Conservation (phyloP, 306 rosid genomes). For the Nissolia schottii region DNA sequence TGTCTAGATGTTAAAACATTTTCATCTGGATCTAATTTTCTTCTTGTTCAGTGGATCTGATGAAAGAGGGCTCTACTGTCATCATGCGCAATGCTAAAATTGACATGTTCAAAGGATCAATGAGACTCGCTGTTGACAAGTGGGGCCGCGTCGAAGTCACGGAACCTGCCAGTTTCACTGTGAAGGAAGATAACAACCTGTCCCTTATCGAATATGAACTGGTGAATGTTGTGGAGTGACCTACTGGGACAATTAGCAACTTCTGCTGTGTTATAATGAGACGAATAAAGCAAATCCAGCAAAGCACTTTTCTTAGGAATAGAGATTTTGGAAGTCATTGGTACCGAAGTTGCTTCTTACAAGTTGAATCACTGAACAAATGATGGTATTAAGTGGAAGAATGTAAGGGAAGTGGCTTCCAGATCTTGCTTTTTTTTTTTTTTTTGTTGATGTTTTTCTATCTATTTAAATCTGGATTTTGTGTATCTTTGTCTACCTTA, state of each 20-base stretch:
- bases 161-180: constrained; percentile 49
- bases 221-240: constrained; percentile 56
- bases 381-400: constrained; percentile 43
- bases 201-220: constrained; percentile 56
- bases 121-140: constrained; percentile 62
- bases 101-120: constrained; percentile 60
- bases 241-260: constrained; percentile 21
- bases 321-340: constrained; percentile 46
- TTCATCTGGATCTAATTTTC: not conserved
- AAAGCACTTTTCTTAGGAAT: constrained; percentile 39
- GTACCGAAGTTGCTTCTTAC: constrained; percentile 26
- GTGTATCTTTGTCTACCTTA: constrained; percentile 7
- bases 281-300: constrained; percentile 45
- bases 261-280: constrained; percentile 39
- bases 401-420: constrained; percentile 40
- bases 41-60: constrained; percentile 37
- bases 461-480: constrained; percentile 37
- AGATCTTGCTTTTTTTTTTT: constrained; percentile 47
- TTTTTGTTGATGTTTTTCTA: constrained; percentile 34
- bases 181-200: constrained; percentile 56
- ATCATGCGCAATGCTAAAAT: constrained; percentile 52
- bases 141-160: constrained; percentile 61
- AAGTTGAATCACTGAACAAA: constrained; percentile 33
- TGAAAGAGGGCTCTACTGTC: constrained; percentile 52
- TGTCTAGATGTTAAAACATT: not conserved